phyloP scores from a whole-genome alignment of 139 green algal species.

The Picochlorum sp. region DNA sequence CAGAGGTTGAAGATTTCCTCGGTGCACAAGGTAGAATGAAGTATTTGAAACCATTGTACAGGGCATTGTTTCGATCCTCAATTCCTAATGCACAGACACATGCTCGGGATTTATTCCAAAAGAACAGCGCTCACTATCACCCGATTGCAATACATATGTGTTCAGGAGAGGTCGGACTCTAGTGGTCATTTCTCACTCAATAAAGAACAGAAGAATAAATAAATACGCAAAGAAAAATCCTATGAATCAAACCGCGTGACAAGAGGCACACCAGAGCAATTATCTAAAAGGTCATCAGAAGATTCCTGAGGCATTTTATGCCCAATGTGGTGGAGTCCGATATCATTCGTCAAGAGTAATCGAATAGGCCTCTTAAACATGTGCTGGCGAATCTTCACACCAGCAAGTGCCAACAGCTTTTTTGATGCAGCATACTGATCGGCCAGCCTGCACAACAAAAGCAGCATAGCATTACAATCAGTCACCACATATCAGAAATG shows the following conservation, averaged over 20 bases:
- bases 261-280: no score
- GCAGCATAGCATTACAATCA: not conserved
- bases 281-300: no score
- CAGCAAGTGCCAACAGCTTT: conserved; percentile 56
- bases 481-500: not conserved
- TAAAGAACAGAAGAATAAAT: no score
- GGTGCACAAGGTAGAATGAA: conserved; percentile 73
- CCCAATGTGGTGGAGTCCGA: no score
- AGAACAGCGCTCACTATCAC: conserved; percentile 52
- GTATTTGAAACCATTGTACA: conserved; percentile 64
- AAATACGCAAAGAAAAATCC: no score
- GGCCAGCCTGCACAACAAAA: conserved; percentile 26
- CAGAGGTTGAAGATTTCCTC: conserved; percentile 40
- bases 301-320: no score
- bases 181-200: no score
- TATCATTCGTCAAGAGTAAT: conserved; percentile 24
- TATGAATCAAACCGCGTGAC: no score
- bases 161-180: not conserved
- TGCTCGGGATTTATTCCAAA: conserved; percentile 56
- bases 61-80: conserved; percentile 33
- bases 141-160: conserved; percentile 83
- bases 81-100: conserved; percentile 22
- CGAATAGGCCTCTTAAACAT: conserved; percentile 22
- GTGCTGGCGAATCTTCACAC: conserved; percentile 65
- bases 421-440: conserved; percentile 57